Evolutionary conservation across 2,329 filamentous ascomycete genomes (phyloP).

Genomic region (Aspergillus alliaceus): DNA sequence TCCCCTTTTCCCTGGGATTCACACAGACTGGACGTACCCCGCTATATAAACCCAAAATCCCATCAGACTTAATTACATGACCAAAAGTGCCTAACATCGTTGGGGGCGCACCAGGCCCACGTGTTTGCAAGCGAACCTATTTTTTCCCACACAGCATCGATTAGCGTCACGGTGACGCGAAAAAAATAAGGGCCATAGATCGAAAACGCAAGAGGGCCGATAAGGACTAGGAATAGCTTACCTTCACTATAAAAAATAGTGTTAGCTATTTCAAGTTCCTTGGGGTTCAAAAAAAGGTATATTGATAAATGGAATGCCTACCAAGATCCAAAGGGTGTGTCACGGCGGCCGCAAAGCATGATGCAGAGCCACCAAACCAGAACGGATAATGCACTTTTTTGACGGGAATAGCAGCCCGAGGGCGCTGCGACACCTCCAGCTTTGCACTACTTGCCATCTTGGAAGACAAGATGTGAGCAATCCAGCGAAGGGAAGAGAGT

Average conservation of each 20-base stretch:
- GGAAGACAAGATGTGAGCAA: slow-evolving; percentile 22
- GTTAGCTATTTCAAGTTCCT: slow-evolving; percentile 26
- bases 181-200: slow-evolving; percentile 1
- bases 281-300: neutral
- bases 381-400: slow-evolving; percentile 66
- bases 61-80: slow-evolving; percentile 75
- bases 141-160: slow-evolving; percentile 16
- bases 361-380: slow-evolving; percentile 96
- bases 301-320: slow-evolving; percentile 49
- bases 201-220: neutral
- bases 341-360: slow-evolving; percentile 84
- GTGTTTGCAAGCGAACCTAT: slow-evolving; percentile 85
- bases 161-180: slow-evolving; percentile 12
- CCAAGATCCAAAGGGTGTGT: slow-evolving; percentile 92
- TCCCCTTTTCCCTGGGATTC: neutral
- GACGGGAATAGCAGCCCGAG: slow-evolving; percentile 22
- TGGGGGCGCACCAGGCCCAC: slow-evolving; percentile 70
- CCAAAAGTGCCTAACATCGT: slow-evolving; percentile 83
- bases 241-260: slow-evolving; percentile 54
- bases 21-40: slow-evolving; percentile 57
- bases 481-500: slow-evolving; percentile 14
- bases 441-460: slow-evolving; percentile 38
- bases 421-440: slow-evolving; percentile 28
- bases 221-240: slow-evolving; percentile 22
- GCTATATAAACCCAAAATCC: slow-evolving; percentile 78